phyloP scores from a whole-genome alignment of 805 yeast genomes.

The Dipodascopsis uninucleata region DNA sequence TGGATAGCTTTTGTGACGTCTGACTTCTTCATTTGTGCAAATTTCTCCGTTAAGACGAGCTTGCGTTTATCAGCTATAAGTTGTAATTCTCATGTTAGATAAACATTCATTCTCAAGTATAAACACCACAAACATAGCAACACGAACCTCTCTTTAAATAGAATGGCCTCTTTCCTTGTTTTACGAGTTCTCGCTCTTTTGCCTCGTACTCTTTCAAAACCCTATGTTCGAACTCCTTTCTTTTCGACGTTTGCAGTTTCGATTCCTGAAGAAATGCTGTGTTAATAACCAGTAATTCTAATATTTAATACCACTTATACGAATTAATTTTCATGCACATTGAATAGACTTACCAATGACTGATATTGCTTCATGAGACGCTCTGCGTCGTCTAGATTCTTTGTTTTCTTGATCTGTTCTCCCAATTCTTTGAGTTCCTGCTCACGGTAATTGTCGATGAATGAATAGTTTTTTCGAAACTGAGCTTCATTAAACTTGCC shows the following conservation, averaged over 20 bases:
- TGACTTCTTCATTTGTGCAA: slow-evolving; percentile 24
- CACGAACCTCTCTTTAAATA: slow-evolving; percentile 33
- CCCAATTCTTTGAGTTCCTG: slow-evolving; percentile 61
- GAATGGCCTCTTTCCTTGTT: slow-evolving; percentile 68
- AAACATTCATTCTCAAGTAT: no score
- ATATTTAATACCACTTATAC: neutral
- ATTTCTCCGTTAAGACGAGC: slow-evolving; percentile 19
- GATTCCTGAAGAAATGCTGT: slow-evolving; percentile 40
- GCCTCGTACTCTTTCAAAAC: slow-evolving; percentile 61
- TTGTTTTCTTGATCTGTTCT: slow-evolving; percentile 41
- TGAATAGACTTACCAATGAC: slow-evolving; percentile 30
- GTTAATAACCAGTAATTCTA: neutral
- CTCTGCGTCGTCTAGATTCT: slow-evolving; percentile 47
- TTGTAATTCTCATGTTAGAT: neutral
- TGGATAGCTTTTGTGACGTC: slow-evolving; percentile 26
- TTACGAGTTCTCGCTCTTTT: slow-evolving; percentile 79
- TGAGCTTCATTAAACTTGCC: slow-evolving; percentile 73
- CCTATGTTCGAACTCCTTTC: slow-evolving; percentile 68
- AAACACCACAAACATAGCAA: neutral
- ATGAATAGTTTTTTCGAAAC: slow-evolving; percentile 74
- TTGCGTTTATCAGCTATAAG: slow-evolving; percentile 24
- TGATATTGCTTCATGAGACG: slow-evolving; percentile 35
- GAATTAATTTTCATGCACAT: neutral
- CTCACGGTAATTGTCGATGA: slow-evolving; percentile 80
- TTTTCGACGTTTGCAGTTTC: slow-evolving; percentile 60